These are phyloP conservation scores for Backusella mclennaniae DNA, from an alignment of 192 early-diverging fungal genomes.

Conservation along the genomic window DNA sequence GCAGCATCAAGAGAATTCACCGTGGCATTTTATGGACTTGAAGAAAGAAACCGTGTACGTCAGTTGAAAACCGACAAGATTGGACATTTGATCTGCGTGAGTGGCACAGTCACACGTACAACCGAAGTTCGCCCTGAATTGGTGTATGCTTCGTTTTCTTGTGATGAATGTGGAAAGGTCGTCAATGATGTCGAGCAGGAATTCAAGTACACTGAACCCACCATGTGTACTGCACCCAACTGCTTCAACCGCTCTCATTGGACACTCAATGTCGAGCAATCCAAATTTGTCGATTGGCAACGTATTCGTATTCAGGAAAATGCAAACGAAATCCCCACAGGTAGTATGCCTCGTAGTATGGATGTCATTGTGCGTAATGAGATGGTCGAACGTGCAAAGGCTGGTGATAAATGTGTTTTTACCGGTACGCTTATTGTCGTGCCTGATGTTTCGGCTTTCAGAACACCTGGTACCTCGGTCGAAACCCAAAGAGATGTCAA, in stretches of 20 bases:
- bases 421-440: slow-evolving; percentile 90
- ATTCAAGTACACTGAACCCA: slow-evolving; percentile 87
- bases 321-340: slow-evolving; percentile 92
- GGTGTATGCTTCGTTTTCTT: slow-evolving; percentile 86
- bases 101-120: slow-evolving; percentile 95
- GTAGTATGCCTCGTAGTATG: slow-evolving; percentile 90
- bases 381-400: slow-evolving; percentile 91
- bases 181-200: slow-evolving; percentile 91
- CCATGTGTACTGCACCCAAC: slow-evolving; percentile 23
- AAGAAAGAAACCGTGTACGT: slow-evolving; percentile 66
- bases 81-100: slow-evolving; percentile 77
- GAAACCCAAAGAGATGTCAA: slow-evolving; percentile 56
- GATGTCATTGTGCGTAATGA: slow-evolving; percentile 95
- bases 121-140: slow-evolving; percentile 97
- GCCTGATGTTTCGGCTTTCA: slow-evolving; percentile 86
- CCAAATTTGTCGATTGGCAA: slow-evolving; percentile 97
- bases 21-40: slow-evolving; percentile 68
- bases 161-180: slow-evolving; percentile 77
- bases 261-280: slow-evolving; percentile 77
- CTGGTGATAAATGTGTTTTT: slow-evolving; percentile 89
- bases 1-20: slow-evolving; percentile 68
- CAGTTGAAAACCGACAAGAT: slow-evolving; percentile 81
- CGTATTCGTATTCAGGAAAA: slow-evolving; percentile 95
- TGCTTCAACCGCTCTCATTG: slow-evolving; percentile 58
- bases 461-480: slow-evolving; percentile 61